These are phyloP conservation scores for Populus hybrid DNA, from an alignment of 441 rosid genomes.

Conservation along the genomic window DNA sequence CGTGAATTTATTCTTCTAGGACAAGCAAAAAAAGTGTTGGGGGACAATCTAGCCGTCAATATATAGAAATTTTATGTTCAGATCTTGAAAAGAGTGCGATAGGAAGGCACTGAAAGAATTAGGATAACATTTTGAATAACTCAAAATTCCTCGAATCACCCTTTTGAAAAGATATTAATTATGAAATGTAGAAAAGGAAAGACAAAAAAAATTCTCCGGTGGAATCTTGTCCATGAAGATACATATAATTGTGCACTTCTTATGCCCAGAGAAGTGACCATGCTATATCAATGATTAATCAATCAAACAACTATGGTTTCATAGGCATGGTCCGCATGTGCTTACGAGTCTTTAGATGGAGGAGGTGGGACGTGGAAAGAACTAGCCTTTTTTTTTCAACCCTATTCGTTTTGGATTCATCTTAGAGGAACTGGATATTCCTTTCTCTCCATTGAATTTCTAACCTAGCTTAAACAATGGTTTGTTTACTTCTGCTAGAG, in stretches of 20 bases:
- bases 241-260: neutral
- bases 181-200: neutral
- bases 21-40: neutral
- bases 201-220: neutral
- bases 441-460: neutral
- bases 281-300: neutral
- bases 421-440: neutral
- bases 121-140: neutral
- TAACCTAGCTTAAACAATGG: neutral
- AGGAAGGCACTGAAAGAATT: neutral
- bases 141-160: neutral
- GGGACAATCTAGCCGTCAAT: neutral
- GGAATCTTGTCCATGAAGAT: neutral
- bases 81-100: neutral
- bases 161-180: neutral
- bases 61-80: neutral
- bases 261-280: constrained; percentile 2
- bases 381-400: neutral
- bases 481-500: neutral
- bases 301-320: neutral
- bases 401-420: neutral
- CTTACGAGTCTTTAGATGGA: neutral
- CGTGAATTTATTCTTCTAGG: neutral
- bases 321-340: neutral
- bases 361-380: neutral